Percentiles rank a stretch among this genome's conserved stretches.
Conservation (phyloP, 2,329 filamentous ascomycete species). For the Mycocentrospora acerina region DNA sequence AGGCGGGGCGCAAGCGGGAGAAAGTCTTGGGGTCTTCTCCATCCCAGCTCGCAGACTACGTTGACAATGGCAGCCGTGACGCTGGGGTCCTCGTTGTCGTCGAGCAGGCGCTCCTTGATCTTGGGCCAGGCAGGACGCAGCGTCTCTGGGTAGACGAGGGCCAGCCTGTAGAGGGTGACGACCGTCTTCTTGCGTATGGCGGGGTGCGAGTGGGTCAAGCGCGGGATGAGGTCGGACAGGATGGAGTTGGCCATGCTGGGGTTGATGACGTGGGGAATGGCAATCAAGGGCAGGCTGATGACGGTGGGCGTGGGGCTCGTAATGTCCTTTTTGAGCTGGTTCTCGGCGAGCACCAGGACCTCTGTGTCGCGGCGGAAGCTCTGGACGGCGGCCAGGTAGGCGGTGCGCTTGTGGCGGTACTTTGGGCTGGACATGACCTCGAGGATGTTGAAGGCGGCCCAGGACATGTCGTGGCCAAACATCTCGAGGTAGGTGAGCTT, state of each 20-base stretch:
- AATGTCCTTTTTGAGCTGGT: conserved; percentile 93
- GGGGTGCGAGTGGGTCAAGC: conserved; percentile 81
- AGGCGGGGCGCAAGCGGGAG: conserved; percentile 85
- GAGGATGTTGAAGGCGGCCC: conserved; percentile 96
- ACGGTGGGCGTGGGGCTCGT: conserved; percentile 70
- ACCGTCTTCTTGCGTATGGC: conserved; percentile 93
- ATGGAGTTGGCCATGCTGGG: conserved; percentile 88
- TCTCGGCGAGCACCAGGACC: conserved; percentile 95
- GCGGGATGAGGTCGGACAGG: conserved; percentile 80
- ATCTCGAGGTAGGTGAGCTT: conserved; percentile 98
- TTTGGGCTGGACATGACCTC: conserved; percentile 98
- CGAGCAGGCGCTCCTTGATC: conserved; percentile 91
- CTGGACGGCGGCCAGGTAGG: conserved; percentile 92
- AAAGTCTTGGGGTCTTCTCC: conserved; percentile 91
- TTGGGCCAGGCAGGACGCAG: conserved; percentile 93
- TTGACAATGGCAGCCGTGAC: conserved; percentile 97
- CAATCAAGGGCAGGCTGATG: conserved; percentile 81
- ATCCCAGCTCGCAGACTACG: conserved; percentile 92
- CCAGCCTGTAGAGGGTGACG: conserved; percentile 88
- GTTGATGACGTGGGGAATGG: conserved; percentile 93
- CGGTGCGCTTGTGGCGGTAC: conserved; percentile 91
- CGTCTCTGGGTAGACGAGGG: conserved; percentile 94
- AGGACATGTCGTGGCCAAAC: conserved; percentile 99
- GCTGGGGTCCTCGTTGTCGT: conserved; percentile 84
- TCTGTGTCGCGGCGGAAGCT: conserved; percentile 95